Evolutionary conservation across 768 basidiomycete species (phyloP).

Genomic region (Naganishia antarctica): DNA sequence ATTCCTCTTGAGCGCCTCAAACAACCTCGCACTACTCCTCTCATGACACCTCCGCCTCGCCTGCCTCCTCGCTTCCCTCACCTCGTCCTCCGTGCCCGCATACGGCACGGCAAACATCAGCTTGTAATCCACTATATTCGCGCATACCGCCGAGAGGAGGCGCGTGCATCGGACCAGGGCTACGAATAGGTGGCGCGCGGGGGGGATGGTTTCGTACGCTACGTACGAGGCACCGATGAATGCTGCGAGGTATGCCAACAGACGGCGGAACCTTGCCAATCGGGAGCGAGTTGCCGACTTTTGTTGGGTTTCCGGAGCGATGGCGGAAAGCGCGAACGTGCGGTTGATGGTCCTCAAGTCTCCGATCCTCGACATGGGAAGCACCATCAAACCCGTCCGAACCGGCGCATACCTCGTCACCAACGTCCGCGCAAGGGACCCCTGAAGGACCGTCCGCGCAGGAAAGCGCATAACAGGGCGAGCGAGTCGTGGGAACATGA

Average conservation of each 20-base stretch:
- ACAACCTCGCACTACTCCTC: conserved; percentile 71
- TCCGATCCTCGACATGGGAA: too few species aligned
- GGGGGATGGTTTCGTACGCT: conserved; percentile 64
- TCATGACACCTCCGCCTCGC: conserved; percentile 71
- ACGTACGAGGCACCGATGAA: conserved; percentile 37
- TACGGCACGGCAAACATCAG: conserved; percentile 39
- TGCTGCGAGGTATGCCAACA: conserved; percentile 37
- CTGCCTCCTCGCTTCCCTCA: conserved; percentile 63
- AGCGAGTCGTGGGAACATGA: too few species aligned
- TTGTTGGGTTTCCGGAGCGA: too few species aligned
- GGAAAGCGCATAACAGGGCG: too few species aligned
- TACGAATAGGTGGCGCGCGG: conserved; percentile 69
- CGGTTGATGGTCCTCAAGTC: too few species aligned
- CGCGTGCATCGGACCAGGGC: conserved; percentile 74
- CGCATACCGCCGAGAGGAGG: conserved; percentile 59
- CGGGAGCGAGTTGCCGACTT: too few species aligned
- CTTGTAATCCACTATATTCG: conserved; percentile 45
- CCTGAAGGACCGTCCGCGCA: too few species aligned
- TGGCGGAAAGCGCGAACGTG: too few species aligned
- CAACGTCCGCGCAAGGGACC: too few species aligned
- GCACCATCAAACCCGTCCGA: too few species aligned
- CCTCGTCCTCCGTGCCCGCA: conserved; percentile 43
- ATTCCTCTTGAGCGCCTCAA: conserved; percentile 79
- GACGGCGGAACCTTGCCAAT: neutral
- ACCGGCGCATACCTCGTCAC: too few species aligned